Base-by-base conservation (phyloP, 2,329 filamentous ascomycete genomes). In the Fusarium sp. region DNA sequence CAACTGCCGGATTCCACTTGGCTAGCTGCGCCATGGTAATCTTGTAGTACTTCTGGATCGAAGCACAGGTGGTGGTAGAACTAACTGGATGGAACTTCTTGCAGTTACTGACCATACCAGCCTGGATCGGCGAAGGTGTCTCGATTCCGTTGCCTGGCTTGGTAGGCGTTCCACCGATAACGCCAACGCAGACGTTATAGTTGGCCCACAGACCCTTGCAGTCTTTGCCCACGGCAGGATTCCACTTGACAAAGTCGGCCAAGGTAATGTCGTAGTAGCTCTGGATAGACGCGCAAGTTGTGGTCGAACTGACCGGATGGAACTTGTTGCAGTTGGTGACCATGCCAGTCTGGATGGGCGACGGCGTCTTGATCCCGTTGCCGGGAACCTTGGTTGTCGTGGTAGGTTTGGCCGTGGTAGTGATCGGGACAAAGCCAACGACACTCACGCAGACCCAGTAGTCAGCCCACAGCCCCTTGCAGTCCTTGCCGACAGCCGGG, bases 261-360 rank as follows among this genome's bases (percentile, higher is more conserved):
- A 62, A 12, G 15, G 43, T 31, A 31, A 62, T 39, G 4, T 18
- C 23, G 3, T 41, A 28, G 3, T 36, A 41, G 9, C 18, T 39
- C 5, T 36, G 27, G 8, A 62, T 40, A 2, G 56, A 37, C 6
- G n/a, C 8, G 13, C 46, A 59, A 2, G 27, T 52, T 6, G 41
- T 44, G 7, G 41, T 44, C 1, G 44, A 41, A 28, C 68, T 59
- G 8, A 78, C 74, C 1, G 67, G 37, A 59, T 78, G 65, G 59
- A 77, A 79, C 41, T 66, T 75, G 41, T 78, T 71, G 40, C 77
- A 79, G 67, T 76, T 77, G n/a, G 59, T 50, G 12, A 72, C 66
- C 65, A 80, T 77, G 47, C 73, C 73, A 3, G 73, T 52, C 55
- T 79, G 76, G 13, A 64, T 75, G 8, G 78, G 76, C 16, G 31